phyloP scores from a whole-genome alignment of 176 grass and related monocot genomes.

The Raddia distichophylla region DNA sequence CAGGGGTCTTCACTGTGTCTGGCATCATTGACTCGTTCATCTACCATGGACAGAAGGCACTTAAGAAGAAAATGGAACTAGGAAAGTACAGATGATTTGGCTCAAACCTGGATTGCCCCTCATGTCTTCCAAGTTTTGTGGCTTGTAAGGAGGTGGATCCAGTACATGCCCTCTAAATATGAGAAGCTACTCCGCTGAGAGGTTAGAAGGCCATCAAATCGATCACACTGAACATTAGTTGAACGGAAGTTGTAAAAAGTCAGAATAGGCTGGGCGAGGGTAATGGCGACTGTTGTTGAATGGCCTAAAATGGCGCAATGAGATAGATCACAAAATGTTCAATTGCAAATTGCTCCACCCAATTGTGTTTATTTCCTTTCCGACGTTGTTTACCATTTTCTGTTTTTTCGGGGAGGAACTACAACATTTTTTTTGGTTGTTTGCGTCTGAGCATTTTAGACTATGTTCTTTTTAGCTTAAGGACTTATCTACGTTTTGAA shows the following conservation, averaged over 20 bases:
- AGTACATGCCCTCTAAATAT: slow-evolving; percentile 12
- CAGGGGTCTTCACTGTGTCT: slow-evolving; percentile 92
- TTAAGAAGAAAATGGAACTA: slow-evolving; percentile 96
- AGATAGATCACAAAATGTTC: slow-evolving; percentile 34
- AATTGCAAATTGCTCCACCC: slow-evolving; percentile 30
- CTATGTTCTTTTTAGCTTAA: too few relatives aligned
- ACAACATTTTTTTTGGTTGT: background rate
- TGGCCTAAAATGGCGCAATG: slow-evolving; percentile 32
- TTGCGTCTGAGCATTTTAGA: background rate
- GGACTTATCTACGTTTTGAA: too few relatives aligned
- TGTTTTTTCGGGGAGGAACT: background rate
- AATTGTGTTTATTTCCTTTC: background rate
- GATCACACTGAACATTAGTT: slow-evolving; percentile 19
- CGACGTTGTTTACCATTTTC: background rate
- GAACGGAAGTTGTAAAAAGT: slow-evolving; percentile 52
- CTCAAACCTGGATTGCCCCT: slow-evolving; percentile 16
- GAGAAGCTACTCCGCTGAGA: background rate
- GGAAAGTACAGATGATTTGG: slow-evolving; percentile 84
- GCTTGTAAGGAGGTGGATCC: slow-evolving; percentile 32
- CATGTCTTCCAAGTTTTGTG: slow-evolving; percentile 31
- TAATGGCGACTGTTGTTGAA: slow-evolving; percentile 10
- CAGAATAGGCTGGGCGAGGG: slow-evolving; percentile 18
- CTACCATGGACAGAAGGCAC: slow-evolving; percentile 83
- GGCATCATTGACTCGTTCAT: slow-evolving; percentile 97
- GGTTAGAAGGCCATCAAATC: slow-evolving; percentile 30